These are phyloP conservation scores for Linum tenue DNA, from an alignment of 345 rosid genomes.

Conservation along the genomic window DNA sequence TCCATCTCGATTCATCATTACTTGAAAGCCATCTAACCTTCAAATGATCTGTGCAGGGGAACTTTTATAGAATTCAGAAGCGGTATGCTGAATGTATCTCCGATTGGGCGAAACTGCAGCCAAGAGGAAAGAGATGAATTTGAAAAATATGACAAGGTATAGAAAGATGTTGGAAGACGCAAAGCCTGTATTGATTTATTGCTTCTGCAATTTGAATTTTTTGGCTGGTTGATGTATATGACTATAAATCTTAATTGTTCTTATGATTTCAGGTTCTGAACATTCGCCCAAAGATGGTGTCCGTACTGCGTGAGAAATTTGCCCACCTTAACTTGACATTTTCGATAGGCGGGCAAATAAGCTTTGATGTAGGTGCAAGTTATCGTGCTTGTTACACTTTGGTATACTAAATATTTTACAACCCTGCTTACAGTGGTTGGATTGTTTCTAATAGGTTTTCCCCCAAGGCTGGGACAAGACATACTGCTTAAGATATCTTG, in stretches of 20 bases:
- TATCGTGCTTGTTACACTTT: conserved; percentile 2
- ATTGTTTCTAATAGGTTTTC: conserved; percentile 51
- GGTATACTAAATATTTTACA: not conserved
- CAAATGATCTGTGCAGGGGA: conserved; percentile 43
- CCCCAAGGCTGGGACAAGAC: conserved; percentile 99
- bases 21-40: conserved; percentile 5
- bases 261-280: conserved; percentile 63
- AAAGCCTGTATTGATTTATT: too few relatives aligned
- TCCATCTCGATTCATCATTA: not conserved
- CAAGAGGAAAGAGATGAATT: conserved; percentile 98
- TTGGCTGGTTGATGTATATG: not conserved
- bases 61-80: conserved; percentile 94
- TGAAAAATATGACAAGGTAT: conserved; percentile 89
- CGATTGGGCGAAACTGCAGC: conserved; percentile 97
- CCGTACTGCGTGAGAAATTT: conserved; percentile 75
- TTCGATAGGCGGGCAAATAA: conserved; percentile 95
- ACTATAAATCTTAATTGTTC: not conserved
- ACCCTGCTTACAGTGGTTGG: conserved; percentile 4
- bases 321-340: conserved; percentile 85
- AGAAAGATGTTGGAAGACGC: not conserved
- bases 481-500: conserved; percentile 81
- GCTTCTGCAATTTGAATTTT: not conserved
- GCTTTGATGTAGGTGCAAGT: conserved; percentile 72
- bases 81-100: conserved; percentile 96
- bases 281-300: conserved; percentile 74